Evolutionary conservation across 129 eudicot genomes (phyloP).

Genomic region (Flaveria bidentis): DNA sequence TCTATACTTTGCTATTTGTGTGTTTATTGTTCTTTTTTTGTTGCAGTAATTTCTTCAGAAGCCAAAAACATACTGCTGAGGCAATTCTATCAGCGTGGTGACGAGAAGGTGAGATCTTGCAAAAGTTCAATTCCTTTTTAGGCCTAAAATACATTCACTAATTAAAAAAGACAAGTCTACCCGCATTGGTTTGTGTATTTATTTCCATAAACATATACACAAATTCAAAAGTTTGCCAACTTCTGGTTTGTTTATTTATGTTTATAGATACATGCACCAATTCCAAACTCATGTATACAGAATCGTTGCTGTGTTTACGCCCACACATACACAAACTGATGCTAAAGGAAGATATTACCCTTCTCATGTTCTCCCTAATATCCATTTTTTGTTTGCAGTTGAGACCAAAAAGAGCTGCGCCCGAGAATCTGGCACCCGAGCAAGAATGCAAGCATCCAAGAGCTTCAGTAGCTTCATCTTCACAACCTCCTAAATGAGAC

Average conservation of each 20-base stretch:
- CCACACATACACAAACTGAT: neutral
- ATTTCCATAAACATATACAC: neutral
- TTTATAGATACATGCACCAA: neutral
- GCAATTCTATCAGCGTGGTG: slow-evolving; percentile 69
- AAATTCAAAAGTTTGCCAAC: neutral
- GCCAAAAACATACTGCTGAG: slow-evolving; percentile 69
- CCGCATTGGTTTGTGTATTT: neutral
- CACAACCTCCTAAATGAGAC: slow-evolving; percentile 41
- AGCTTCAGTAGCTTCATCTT: slow-evolving; percentile 62
- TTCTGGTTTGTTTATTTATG: neutral
- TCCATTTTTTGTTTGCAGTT: slow-evolving; percentile 44
- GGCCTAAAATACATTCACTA: neutral
- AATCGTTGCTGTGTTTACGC: neutral
- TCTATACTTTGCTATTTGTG: neutral
- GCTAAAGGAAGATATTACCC: slow-evolving; percentile 20
- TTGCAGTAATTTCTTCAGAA: slow-evolving; percentile 65
- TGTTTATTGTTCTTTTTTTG: neutral
- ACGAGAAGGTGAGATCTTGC: slow-evolving; percentile 58
- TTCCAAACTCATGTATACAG: neutral
- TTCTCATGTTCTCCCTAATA: neutral
- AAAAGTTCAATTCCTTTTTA: slow-evolving; percentile 13
- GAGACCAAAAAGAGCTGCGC: slow-evolving; percentile 75
- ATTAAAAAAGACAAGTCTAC: neutral
- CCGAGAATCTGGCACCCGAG: slow-evolving; percentile 59
- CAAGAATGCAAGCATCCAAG: slow-evolving; percentile 64